These are phyloP conservation scores for Leccinum uliginosum DNA, from an alignment of 768 basidiomycete species.

Conservation along the genomic window DNA sequence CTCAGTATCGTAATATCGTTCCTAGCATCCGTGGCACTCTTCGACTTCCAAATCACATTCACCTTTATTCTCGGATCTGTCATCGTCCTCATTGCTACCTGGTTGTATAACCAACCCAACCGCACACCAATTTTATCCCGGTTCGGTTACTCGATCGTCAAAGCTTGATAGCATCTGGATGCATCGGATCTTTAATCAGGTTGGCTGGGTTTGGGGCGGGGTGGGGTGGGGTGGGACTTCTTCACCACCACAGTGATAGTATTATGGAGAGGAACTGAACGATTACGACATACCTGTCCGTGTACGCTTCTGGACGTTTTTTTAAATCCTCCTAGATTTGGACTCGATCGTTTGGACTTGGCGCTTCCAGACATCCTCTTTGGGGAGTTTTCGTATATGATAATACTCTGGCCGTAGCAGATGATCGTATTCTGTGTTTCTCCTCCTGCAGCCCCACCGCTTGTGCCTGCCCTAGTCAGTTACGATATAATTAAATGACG, in stretches of 20 bases:
- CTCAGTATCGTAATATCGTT: constrained; percentile 94
- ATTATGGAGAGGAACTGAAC: constrained; percentile 8
- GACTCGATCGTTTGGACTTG: constrained; percentile 22
- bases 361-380: constrained; percentile 11
- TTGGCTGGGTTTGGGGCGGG: background rate
- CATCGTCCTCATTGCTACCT: constrained; percentile 84
- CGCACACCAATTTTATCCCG: constrained; percentile 32
- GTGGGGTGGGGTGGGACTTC: background rate
- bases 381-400: constrained; percentile 17
- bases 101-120: constrained; percentile 79
- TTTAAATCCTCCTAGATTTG: constrained; percentile 22
- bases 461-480: constrained; percentile 9
- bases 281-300: constrained; percentile 16
- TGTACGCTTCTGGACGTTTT: constrained; percentile 23
- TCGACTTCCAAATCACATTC: constrained; percentile 82
- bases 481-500: constrained; percentile 28
- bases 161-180: constrained; percentile 14
- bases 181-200: background rate
- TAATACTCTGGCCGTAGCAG: constrained; percentile 11
- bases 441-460: background rate
- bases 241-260: constrained; percentile 2
- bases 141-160: constrained; percentile 25
- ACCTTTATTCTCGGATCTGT: constrained; percentile 82
- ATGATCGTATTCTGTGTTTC: constrained; percentile 12
- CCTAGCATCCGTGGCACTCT: constrained; percentile 85